These are phyloP conservation scores for Primulina huaijiensis DNA, from an alignment of 257 asterid genomes.

Conservation along the genomic window DNA sequence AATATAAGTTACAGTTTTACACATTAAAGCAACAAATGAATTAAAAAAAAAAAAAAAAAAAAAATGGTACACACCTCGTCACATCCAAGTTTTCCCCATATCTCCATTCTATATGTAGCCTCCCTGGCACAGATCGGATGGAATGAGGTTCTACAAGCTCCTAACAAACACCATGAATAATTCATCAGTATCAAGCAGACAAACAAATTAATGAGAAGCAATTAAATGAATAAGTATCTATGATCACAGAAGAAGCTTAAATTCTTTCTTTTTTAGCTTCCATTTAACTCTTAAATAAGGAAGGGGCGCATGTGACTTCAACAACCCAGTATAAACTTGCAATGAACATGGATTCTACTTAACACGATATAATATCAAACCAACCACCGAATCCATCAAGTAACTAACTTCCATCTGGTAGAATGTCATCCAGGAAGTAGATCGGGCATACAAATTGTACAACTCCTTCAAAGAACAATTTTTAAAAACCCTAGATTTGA, in stretches of 20 bases:
- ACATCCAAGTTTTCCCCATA: slow-evolving; percentile 94
- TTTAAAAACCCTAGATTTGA: neutral
- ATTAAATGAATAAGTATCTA: neutral
- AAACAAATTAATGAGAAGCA: neutral
- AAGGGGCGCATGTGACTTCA: neutral
- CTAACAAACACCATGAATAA: slow-evolving; percentile 43
- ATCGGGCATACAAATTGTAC: neutral
- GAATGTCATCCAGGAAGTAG: neutral
- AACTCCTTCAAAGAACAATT: neutral
- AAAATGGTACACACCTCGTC: slow-evolving; percentile 68
- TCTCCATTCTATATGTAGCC: slow-evolving; percentile 90
- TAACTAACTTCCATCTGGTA: neutral
- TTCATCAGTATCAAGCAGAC: slow-evolving; percentile 28
- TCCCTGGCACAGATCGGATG: slow-evolving; percentile 99
- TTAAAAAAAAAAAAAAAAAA: neutral
- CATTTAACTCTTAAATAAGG: neutral
- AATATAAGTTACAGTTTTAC: neutral
- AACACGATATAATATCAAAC: neutral
- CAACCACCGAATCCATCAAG: neutral
- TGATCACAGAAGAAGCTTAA: neutral
- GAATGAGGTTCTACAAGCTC: slow-evolving; percentile 95
- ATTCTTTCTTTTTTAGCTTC: neutral
- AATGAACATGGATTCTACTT: neutral
- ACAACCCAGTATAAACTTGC: neutral
- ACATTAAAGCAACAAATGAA: neutral